Percentiles rank a stretch among this genome's conserved stretches.
phyloP scores from a whole-genome alignment of 208 protist genomes.

The Histomonas meleagridis region DNA sequence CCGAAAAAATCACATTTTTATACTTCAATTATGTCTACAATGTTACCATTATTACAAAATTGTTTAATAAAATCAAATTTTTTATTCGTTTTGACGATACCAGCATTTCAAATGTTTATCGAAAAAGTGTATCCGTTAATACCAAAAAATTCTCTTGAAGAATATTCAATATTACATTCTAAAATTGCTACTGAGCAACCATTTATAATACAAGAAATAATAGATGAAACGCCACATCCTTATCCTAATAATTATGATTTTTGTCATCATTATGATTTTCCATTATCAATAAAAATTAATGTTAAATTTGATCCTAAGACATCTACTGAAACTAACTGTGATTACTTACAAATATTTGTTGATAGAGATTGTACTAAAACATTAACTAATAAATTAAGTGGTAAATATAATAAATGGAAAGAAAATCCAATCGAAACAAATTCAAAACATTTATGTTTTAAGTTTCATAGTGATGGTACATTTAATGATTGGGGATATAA shows the following conservation, averaged over 20 bases:
- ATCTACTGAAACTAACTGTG: background rate
- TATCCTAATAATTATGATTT: background rate
- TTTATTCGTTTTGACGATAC: background rate
- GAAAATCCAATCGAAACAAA: background rate
- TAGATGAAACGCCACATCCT: slow-evolving; percentile 33
- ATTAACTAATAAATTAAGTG: background rate
- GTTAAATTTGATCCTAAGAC: background rate
- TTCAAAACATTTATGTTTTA: background rate
- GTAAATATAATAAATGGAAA: background rate
- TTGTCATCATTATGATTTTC: background rate
- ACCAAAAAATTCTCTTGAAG: background rate
- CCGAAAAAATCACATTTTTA: background rate
- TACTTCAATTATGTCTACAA: background rate
- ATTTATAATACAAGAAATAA: background rate
- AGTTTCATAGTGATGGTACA: background rate
- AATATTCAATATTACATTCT: background rate
- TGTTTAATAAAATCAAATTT: background rate
- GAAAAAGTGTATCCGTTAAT: background rate
- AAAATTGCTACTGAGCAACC: background rate
- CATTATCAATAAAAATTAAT: background rate
- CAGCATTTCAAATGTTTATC: background rate
- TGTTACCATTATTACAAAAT: background rate
- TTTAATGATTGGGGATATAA: slow-evolving; percentile 24
- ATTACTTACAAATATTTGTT: background rate
- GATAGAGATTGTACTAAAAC: background rate